Base-by-base conservation (phyloP, 1,284 basidiomycete genomes). In the Neotropicomus parvogracilis region DNA sequence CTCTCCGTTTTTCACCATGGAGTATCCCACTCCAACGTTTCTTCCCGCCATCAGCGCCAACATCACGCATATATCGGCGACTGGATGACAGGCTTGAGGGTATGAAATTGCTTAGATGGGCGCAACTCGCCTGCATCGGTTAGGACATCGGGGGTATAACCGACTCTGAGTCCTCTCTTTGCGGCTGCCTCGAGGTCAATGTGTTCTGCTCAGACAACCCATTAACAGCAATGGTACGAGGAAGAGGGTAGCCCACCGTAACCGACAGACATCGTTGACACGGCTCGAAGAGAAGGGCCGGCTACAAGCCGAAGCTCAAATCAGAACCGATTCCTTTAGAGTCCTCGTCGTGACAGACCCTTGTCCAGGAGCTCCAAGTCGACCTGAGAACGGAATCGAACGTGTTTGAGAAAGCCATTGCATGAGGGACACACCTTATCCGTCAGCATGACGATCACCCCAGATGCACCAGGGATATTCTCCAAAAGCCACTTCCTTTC, bases 241-340 rank as follows among this genome's bases (percentile, higher is more conserved):
- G n/a, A 20, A 35, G 32, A 17, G 14, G 64, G 21, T 13, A 31
- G 5, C 11, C 77, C 58, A 91, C 91, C 91, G 64, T 86, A 90
- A 33, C 91, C 91, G 16, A 93, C 91, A 14, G 87, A 89, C 80
- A 95, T 89, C 0, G 95, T 97, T 1, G 91, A 93, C 6, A 97
- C 78, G 14, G 88, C 83, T 46, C 80, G 81, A 12, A 98, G 74
- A 41, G 67, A 75, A 0, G 85, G 72, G 4, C 89, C 88, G 52
- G 88, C 89, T 88, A 52, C 1, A 36, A 37, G 14, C 33, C 24
- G 6, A 12, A 40, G 10, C 38, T 32, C 4, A 13, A 39, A n/a
- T 54, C 37, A 52, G 46, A 20, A 2, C 16, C 3, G 4, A 14
- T 26, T 12, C 40, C 8, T n/a, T 24, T 16, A 10, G 20, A 33